These are phyloP conservation scores for Cryphonectria radicalis DNA, from an alignment of 2,329 filamentous ascomycete species.

Conservation along the genomic window DNA sequence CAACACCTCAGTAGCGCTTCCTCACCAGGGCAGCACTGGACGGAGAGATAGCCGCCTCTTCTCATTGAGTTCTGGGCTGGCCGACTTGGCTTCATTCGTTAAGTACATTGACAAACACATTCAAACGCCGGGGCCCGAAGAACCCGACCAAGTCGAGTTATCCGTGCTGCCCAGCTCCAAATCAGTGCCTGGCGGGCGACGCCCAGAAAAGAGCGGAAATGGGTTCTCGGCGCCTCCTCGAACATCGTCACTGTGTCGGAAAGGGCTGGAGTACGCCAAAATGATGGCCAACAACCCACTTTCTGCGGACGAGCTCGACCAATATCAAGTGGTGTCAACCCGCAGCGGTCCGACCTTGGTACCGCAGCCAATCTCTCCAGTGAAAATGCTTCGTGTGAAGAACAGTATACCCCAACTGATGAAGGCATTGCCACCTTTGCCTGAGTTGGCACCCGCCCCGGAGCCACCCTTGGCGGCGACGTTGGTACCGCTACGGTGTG, in stretches of 20 bases:
- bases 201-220: neutral
- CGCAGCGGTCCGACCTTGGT: constrained; percentile 43
- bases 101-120: constrained; percentile 31
- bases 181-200: neutral
- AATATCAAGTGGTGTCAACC: constrained; percentile 26
- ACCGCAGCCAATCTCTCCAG: constrained; percentile 54
- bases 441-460: constrained; percentile 33
- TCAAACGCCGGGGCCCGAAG: constrained; percentile 7
- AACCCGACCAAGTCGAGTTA: neutral
- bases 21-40: constrained; percentile 14
- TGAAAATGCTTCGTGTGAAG: constrained; percentile 49
- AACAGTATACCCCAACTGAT: constrained; percentile 57
- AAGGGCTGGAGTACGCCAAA: constrained; percentile 17
- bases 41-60: constrained; percentile 30
- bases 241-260: constrained; percentile 22
- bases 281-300: constrained; percentile 12
- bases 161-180: neutral
- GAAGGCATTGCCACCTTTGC: constrained; percentile 55
- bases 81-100: constrained; percentile 34
- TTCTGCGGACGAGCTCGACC: constrained; percentile 17
- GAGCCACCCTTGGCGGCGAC: constrained; percentile 22
- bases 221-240: constrained; percentile 20
- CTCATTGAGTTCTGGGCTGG: constrained; percentile 32
- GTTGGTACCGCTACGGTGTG: constrained; percentile 21
- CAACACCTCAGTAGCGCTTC: neutral